Evolutionary conservation across 75 land plant genomes (phyloP).

Genomic region (Selaginella moellendorffii): DNA sequence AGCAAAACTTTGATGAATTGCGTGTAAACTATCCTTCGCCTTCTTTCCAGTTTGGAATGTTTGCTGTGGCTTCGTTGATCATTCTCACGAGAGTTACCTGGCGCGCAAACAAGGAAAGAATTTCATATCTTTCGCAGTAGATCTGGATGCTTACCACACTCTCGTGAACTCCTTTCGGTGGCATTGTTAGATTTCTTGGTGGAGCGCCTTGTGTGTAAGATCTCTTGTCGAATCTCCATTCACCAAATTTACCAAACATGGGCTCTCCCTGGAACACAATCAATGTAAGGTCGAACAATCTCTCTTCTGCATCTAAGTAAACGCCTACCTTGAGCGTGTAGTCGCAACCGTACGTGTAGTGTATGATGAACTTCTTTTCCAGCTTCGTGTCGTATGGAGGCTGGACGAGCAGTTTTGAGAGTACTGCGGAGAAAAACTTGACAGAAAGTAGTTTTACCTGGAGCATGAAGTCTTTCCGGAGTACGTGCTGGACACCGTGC

Average conservation of each 20-base stretch:
- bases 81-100: constrained; percentile 8
- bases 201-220: neutral
- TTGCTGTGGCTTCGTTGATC: constrained; percentile 6
- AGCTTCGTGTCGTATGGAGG: constrained; percentile 8
- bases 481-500: neutral
- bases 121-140: neutral
- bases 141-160: constrained; percentile 6
- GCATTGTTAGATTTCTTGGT: constrained; percentile 9
- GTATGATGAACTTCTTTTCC: neutral
- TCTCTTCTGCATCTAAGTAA: neutral
- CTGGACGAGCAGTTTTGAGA: neutral
- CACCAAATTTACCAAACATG: constrained; percentile 8
- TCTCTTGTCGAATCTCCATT: constrained; percentile 7
- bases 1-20: too few relatives aligned
- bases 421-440: neutral
- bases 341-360: constrained; percentile 6
- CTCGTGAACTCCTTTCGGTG: constrained; percentile 1
- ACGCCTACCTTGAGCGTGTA: constrained; percentile 5
- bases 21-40: too few relatives aligned
- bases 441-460: neutral
- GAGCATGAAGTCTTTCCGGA: constrained; percentile 2
- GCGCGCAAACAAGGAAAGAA: neutral
- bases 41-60: constrained; percentile 4
- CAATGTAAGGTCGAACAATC: neutral
- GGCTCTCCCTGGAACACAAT: constrained; percentile 1